Evolutionary conservation across 257 asterid genomes (phyloP), one percentile per base, ranked within the genome.

Genomic region (Rauvolfia tetraphylla): DNA sequence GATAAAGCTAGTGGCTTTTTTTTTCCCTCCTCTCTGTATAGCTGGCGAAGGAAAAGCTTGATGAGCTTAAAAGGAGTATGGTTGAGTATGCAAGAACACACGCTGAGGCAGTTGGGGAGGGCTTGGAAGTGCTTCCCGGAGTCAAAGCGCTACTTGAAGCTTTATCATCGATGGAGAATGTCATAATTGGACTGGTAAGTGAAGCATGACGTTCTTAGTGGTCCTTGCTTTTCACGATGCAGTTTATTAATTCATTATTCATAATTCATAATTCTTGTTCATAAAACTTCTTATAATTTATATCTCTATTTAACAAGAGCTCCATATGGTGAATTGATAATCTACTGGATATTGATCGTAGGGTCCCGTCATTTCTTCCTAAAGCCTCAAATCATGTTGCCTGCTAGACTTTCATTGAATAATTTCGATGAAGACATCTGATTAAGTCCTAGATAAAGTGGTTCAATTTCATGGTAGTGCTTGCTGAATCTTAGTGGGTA

Each of bases 61-160:
- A 54, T 54, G 61, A 54, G 27, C 61, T 54, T 20, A 54, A 54
- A 23, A 7, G 12, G 2, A 54, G 61, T 22, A 54, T 54, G 61
- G 12, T 54, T 20, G 61, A 54, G 29, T 23, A 54, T 54, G 61
- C 61, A 22, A 54, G 61, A 54, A 5, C 29, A 54, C 61, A 54
- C n/a, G 61, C 61, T 22, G 61, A 33, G 34, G 71, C n/a, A 33
- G 25, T 65, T 14, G 71, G 18, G 4, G 44, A 65, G 71, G 71
- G 71, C 25, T 22, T 65, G 41, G 71, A 65, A 65, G 71, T 65
- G 71, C 71, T 65, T 39, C 44, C 71, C 18, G 71, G 71, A 33
- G 44, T 65, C n/a, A 9, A 65, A 65, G 44, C 14, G 39, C 71
- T 65, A 18, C 71, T 65, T 65, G 44, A 65, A 65, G 25, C 44